These are phyloP conservation scores for Didymellaceae sp. DNA, from an alignment of 2,329 filamentous ascomycete species.

Conservation along the genomic window DNA sequence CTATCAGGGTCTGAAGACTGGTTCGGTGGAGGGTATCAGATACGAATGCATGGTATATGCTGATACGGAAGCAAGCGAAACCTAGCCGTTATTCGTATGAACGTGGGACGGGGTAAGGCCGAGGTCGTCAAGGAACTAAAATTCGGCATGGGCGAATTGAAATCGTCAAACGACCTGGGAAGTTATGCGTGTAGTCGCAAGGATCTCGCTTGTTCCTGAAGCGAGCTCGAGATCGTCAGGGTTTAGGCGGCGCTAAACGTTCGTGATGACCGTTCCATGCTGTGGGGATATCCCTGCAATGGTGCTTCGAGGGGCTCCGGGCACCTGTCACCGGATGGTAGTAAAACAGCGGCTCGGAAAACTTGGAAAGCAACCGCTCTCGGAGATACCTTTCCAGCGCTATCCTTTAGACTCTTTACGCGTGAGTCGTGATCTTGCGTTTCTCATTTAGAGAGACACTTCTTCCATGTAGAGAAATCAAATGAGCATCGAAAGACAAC, in stretches of 20 bases:
- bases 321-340: constrained; percentile 26
- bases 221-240: constrained; percentile 21
- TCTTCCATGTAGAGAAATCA: too few species aligned
- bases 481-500: too few species aligned
- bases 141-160: constrained; percentile 13
- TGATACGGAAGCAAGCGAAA: constrained; percentile 25
- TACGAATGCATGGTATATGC: constrained; percentile 7
- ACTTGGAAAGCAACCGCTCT: not conserved
- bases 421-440: too few species aligned
- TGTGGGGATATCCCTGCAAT: constrained; percentile 35
- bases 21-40: constrained; percentile 2
- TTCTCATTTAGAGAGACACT: too few species aligned
- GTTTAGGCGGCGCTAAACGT: constrained; percentile 27
- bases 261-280: constrained; percentile 28
- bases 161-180: constrained; percentile 16
- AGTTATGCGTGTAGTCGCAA: constrained; percentile 19
- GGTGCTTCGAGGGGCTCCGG: constrained; percentile 16
- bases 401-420: too few species aligned
- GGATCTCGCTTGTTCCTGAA: constrained; percentile 23
- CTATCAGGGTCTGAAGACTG: constrained; percentile 3
- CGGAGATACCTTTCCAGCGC: too few species aligned
- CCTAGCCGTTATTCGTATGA: constrained; percentile 13
- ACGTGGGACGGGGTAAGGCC: constrained; percentile 14
- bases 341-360: constrained; percentile 22
- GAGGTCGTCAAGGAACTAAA: constrained; percentile 15